Conservation (phyloP, 176 grass and related monocot genomes). For the Elymus sibiricus region DNA sequence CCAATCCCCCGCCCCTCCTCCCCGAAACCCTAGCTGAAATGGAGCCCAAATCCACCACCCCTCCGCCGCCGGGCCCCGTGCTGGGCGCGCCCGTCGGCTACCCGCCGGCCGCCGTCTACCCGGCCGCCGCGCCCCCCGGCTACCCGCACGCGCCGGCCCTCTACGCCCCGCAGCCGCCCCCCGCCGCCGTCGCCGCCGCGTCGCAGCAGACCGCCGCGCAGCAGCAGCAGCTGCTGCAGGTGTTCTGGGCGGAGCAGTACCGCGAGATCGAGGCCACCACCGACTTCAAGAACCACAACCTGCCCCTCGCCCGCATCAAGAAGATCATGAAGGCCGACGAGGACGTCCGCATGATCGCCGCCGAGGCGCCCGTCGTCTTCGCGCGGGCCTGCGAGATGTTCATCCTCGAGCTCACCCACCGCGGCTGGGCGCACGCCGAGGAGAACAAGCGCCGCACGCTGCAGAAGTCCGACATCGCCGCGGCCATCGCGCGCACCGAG, state of each 20-base stretch:
- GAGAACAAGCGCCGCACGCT: conserved; percentile 98
- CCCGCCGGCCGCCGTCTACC: conserved; percentile 21
- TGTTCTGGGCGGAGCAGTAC: conserved; percentile 90
- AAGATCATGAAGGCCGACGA: conserved; percentile 99
- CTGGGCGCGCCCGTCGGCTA: conserved; percentile 45
- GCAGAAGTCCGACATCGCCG: conserved; percentile 95
- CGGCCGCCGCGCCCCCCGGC: not conserved
- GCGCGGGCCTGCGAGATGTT: conserved; percentile 96
- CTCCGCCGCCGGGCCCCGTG: conserved; percentile 24
- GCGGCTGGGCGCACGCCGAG: conserved; percentile 91
- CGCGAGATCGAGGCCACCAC: conserved; percentile 81
- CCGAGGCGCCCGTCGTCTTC: conserved; percentile 93
- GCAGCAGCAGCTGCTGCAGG: conserved; percentile 59
- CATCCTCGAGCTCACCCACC: conserved; percentile 89
- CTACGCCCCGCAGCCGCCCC: conserved; percentile 31
- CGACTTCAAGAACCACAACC: conserved; percentile 94
- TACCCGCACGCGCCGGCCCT: conserved; percentile 38
- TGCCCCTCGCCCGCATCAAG: conserved; percentile 94
- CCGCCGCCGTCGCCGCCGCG: conserved; percentile 5
- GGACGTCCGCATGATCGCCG: conserved; percentile 97
- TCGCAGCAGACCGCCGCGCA: conserved; percentile 36
- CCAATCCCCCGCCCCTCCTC: not conserved
- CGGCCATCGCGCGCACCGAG: conserved; percentile 86
- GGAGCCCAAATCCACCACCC: conserved; percentile 63
- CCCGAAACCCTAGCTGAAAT: conserved; percentile 37